A percentile compares a stretch with the other conserved stretches of the same genome.
phyloP scores from a whole-genome alignment of 257 asterid genomes.

The Solanum tarijense region DNA sequence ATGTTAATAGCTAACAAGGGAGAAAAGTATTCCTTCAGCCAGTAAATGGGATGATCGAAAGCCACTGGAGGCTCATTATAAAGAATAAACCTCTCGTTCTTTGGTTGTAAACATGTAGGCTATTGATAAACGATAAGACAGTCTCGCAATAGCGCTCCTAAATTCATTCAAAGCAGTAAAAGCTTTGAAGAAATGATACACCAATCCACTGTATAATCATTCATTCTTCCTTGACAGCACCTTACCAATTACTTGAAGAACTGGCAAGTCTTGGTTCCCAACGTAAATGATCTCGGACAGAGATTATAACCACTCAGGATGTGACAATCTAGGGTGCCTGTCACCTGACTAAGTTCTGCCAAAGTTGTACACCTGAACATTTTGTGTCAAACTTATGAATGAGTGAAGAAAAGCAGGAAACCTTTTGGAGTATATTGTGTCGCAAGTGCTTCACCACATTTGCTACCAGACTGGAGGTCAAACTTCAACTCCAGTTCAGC shows the following conservation, averaged over 20 bases:
- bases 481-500: neutral
- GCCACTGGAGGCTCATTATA: neutral
- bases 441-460: neutral
- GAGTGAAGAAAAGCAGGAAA: neutral
- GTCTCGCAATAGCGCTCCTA: neutral
- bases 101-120: neutral
- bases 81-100: neutral
- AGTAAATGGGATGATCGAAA: neutral
- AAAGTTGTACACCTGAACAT: neutral
- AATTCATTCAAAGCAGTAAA: neutral
- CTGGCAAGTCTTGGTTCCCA: neutral
- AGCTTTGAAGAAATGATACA: neutral
- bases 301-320: neutral
- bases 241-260: neutral
- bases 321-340: neutral
- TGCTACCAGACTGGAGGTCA: neutral
- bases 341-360: neutral
- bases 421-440: neutral
- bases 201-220: neutral
- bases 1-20: neutral
- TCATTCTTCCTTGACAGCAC: neutral
- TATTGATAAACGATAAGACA: neutral
- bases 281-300: too few species aligned
- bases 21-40: neutral
- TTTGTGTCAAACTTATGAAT: neutral